phyloP scores from a whole-genome alignment of 805 yeast genomes.

The Crinitomyces ghanaensis region DNA sequence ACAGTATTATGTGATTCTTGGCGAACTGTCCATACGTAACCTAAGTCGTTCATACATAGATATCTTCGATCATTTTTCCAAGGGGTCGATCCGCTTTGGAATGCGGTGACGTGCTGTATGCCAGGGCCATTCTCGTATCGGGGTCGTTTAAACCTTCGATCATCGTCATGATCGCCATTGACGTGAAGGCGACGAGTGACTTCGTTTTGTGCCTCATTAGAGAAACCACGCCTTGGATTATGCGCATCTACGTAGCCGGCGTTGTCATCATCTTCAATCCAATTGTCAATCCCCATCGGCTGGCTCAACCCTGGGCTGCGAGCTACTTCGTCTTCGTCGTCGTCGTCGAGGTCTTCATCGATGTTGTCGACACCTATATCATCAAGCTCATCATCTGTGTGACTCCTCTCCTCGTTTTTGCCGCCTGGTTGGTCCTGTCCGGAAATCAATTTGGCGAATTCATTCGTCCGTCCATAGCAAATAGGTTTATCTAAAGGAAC shows the following conservation, averaged over 20 bases:
- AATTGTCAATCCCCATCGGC: constrained; percentile 38
- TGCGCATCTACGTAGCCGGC: constrained; percentile 31
- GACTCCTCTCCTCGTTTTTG: constrained; percentile 2
- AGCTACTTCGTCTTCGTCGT: constrained; percentile 22
- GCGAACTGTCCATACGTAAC: constrained; percentile 70
- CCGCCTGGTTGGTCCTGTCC: no score
- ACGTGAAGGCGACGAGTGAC: no score
- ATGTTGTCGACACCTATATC: constrained; percentile 22
- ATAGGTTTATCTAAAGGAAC: constrained; percentile 14
- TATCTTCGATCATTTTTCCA: constrained; percentile 64
- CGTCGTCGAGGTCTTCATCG: constrained; percentile 15
- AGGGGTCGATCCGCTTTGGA: constrained; percentile 87
- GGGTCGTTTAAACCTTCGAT: constrained; percentile 5
- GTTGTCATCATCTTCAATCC: constrained; percentile 55
- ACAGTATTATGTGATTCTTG: constrained; percentile 49
- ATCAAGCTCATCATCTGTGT: constrained; percentile 22
- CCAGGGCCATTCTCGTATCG: background rate
- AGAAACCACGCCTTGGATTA: constrained; percentile 5
- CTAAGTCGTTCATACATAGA: constrained; percentile 66
- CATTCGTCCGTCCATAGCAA: background rate
- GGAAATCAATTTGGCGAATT: no score
- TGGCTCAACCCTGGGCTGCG: no score
- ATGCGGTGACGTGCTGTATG: constrained; percentile 29
- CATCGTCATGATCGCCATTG: constrained; percentile 8
- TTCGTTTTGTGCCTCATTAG: constrained; percentile 13